These are phyloP conservation scores for Citrus mangshanensis DNA, from an alignment of 345 rosid genomes.

Conservation along the genomic window DNA sequence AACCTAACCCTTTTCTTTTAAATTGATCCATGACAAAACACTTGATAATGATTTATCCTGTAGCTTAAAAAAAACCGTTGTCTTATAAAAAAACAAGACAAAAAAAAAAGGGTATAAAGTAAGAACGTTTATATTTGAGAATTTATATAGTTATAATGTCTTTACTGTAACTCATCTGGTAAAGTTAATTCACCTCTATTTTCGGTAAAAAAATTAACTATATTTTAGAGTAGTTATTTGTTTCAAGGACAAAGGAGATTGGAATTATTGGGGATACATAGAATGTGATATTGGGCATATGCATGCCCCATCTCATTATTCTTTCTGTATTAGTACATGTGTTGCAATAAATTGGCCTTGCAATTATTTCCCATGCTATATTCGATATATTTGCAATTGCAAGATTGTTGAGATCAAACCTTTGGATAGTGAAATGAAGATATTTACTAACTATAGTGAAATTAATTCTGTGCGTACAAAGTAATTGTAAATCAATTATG, in stretches of 20 bases:
- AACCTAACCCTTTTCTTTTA: conserved; percentile 10
- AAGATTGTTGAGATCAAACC: no score
- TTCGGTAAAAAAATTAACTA: neutral
- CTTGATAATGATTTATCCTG: neutral
- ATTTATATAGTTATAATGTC: no score
- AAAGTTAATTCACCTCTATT: neutral
- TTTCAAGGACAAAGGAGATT: conserved; percentile 8
- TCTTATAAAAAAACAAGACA: no score
- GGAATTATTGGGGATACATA: conserved; percentile 31
- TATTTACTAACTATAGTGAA: neutral
- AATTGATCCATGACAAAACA: neutral
- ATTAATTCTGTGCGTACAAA: neutral
- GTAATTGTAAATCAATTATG: no score
- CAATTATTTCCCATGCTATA: neutral
- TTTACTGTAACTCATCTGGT: neutral
- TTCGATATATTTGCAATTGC: neutral
- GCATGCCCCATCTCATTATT: conserved; percentile 35
- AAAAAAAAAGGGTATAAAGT: no score
- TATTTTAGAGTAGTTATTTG: neutral
- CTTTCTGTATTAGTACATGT: neutral
- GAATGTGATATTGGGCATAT: conserved; percentile 6
- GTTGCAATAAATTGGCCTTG: conserved; percentile 9
- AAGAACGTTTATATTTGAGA: no score
- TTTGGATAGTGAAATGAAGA: no score
- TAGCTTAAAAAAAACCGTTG: neutral